Base-by-base conservation (phyloP, 1,284 basidiomycete species). In the Sanghuangporus weigelae region DNA sequence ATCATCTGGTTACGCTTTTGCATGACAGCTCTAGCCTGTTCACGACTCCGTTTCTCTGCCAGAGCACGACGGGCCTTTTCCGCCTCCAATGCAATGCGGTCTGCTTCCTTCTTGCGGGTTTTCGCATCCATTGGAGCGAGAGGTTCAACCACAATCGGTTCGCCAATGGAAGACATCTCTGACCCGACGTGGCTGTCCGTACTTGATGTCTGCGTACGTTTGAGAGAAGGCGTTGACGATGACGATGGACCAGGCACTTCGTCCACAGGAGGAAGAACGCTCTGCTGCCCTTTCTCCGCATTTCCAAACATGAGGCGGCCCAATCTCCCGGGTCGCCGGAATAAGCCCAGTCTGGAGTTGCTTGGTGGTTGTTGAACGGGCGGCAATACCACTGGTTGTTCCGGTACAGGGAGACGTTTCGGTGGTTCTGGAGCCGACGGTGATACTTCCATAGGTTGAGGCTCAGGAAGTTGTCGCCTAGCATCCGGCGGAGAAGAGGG, bases 11-110 rank as follows among this genome's bases (percentile, higher is more conserved):
- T 87, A 71, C 94, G 91, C 79, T 98, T 98, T 73, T 90, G 87
- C 87, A 98, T 91, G 74, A 98, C 96, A 44, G 95, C 95, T 59
- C 96, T 85, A 6, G 96, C 94, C 70, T 96, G 90, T 70, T 98
- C 96, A 70, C 79, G 83, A 69, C 87, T 84, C 71, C 77, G 84
- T 73, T 87, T 86, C 74, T 90, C 85, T 36, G 85, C 87, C 54
- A 92, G 84, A 64, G 89, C 86, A 66, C 95, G 92, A 67, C 90
- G 89, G 66, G 93, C 90, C 73, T 90, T 88, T 78, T 96, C 94
- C 31, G 92, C 90, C 74, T 98, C 94, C 63, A 86, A 86, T 42
- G 90, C 88, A 59, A 91, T 78, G 58, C 87, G 84, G 73, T 95
- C 90, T 1, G 92, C 92, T 75, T 96, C 92, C 79, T 96, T 95